Percentiles rank a stretch among this genome's conserved stretches.
Conservation (phyloP, 768 basidiomycete species). For the Mycena kentingensis region DNA sequence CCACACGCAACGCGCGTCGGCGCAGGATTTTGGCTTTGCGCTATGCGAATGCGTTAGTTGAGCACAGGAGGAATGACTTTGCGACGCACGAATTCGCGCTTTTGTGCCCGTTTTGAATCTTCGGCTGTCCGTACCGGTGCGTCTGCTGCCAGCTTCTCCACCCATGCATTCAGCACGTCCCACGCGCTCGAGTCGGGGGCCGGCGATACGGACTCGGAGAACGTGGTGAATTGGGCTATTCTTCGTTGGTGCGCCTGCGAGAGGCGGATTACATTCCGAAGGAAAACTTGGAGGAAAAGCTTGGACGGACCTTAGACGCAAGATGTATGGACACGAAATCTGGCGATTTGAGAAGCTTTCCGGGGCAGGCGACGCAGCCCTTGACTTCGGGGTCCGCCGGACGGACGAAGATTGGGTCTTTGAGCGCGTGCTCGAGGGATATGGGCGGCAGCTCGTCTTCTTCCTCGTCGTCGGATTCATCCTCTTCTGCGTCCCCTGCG, state of each 20-base stretch:
- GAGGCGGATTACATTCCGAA: conserved; percentile 2
- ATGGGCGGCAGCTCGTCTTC: conserved; percentile 45
- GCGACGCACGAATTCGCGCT: conserved; percentile 48
- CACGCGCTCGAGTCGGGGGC: conserved; percentile 52
- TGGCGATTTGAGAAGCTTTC: conserved; percentile 64
- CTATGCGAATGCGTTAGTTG: neutral
- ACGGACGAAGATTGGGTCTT: conserved; percentile 63
- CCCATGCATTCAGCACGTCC: conserved; percentile 38
- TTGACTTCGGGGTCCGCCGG: conserved; percentile 56
- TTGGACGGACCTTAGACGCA: conserved; percentile 61
- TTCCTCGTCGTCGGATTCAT: conserved; percentile 28
- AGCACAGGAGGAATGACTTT: neutral
- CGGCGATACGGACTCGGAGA: conserved; percentile 35
- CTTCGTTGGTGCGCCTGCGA: conserved; percentile 66
- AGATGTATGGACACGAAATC: conserved; percentile 60
- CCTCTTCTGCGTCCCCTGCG: conserved; percentile 26
- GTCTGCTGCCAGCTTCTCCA: conserved; percentile 30
- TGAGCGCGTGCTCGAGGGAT: conserved; percentile 59
- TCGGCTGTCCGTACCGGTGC: conserved; percentile 23
- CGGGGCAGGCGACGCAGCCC: conserved; percentile 70
- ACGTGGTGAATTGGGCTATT: conserved; percentile 48
- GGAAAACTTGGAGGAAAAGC: conserved; percentile 16
- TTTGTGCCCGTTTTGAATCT: conserved; percentile 61
- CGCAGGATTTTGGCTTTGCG: neutral
- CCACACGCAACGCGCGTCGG: neutral